A percentile compares a stretch with the other conserved stretches of the same genome.
Evolutionary conservation across 805 yeast species (phyloP).

Genomic region (Vanderwaltozyma tropicalis): DNA sequence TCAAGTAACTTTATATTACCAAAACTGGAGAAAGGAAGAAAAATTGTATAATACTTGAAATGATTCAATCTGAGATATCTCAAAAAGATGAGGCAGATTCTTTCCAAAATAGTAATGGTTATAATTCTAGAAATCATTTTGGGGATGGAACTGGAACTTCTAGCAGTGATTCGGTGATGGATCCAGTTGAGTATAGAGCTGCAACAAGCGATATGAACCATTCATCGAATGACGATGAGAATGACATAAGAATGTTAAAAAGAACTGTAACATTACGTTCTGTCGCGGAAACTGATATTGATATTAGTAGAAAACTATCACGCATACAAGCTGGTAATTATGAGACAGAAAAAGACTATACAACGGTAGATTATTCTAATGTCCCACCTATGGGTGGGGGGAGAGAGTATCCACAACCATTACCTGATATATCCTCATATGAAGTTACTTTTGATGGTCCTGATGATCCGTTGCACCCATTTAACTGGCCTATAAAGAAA

Average conservation of each 20-base stretch:
- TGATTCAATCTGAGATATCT: too few relatives aligned
- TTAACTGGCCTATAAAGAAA: conserved; percentile 52
- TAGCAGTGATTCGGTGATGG: not conserved
- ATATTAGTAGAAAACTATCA: conserved; percentile 7
- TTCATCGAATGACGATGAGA: not conserved
- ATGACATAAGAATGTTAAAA: not conserved
- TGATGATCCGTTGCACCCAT: conserved; percentile 70
- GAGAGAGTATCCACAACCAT: conserved; percentile 50
- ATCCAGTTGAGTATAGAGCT: not conserved
- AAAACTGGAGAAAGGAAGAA: too few relatives aligned
- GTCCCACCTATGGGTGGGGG: conserved; percentile 56
- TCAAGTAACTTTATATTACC: too few relatives aligned
- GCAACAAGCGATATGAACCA: not conserved
- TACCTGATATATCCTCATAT: conserved; percentile 47
- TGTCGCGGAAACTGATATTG: conserved; percentile 7
- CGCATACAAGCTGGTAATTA: conserved; percentile 10
- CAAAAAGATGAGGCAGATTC: too few relatives aligned
- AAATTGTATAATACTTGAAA: too few relatives aligned
- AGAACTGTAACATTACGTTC: conserved; percentile 10
- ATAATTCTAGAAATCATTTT: not conserved
- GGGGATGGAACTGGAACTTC: not conserved
- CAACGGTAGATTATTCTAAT: conserved; percentile 6
- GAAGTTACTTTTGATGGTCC: conserved; percentile 70
- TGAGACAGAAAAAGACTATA: conserved; percentile 4
- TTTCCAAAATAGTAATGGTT: too few relatives aligned